A percentile compares a stretch with the other conserved stretches of the same genome.
These are phyloP conservation scores for Suillus bovinus DNA, from an alignment of 768 basidiomycete genomes.

Conservation along the genomic window DNA sequence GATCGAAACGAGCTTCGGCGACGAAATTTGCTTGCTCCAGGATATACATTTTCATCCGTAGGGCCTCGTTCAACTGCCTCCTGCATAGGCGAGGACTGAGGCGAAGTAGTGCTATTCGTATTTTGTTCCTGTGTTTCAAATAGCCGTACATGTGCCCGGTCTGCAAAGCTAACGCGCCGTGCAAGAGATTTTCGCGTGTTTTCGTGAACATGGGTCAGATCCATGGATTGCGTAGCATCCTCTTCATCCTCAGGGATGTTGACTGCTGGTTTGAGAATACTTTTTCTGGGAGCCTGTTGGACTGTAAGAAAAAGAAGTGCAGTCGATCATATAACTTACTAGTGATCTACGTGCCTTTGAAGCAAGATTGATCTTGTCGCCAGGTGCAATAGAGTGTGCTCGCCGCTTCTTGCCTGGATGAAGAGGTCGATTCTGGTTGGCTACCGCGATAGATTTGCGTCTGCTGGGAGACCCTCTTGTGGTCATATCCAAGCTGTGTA, in stretches of 20 bases:
- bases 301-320: constrained; percentile 4
- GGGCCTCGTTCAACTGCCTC: constrained; percentile 23
- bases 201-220: constrained; percentile 63
- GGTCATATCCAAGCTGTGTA: constrained; percentile 12
- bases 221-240: constrained; percentile 55
- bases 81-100: constrained; percentile 43
- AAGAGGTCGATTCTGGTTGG: constrained; percentile 49
- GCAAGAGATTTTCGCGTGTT: constrained; percentile 66
- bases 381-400: constrained; percentile 75
- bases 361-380: constrained; percentile 66
- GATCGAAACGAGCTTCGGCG: constrained; percentile 65
- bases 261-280: constrained; percentile 68
- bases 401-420: constrained; percentile 54
- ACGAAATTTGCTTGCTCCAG: constrained; percentile 46
- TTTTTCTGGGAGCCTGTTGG: constrained; percentile 69
- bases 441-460: constrained; percentile 70
- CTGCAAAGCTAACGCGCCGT: constrained; percentile 78
- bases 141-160: constrained; percentile 63
- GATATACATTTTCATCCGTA: constrained; percentile 72
- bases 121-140: constrained; percentile 54
- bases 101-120: constrained; percentile 45
- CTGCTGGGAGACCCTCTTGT: constrained; percentile 48
- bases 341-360: constrained; percentile 70
- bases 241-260: constrained; percentile 43
- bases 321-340: constrained; percentile 40